Conservation (phyloP, 306 rosid genomes). For the Castanospermum australe region DNA sequence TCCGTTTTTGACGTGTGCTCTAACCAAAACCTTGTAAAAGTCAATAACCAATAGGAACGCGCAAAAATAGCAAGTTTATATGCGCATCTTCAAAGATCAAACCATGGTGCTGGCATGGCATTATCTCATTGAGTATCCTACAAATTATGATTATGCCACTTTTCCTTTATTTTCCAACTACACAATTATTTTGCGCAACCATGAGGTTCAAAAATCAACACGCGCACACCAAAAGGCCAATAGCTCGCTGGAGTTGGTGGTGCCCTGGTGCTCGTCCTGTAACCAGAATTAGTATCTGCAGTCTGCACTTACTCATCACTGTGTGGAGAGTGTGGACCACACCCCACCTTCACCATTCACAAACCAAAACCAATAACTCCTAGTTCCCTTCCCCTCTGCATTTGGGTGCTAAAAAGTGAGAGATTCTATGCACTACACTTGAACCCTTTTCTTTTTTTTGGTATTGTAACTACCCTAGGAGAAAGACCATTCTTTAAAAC, state of each 20-base stretch:
- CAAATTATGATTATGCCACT: conserved; percentile 20
- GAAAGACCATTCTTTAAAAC: background rate
- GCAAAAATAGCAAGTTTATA: too few relatives aligned
- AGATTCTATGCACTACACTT: background rate
- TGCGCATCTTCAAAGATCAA: too few relatives aligned
- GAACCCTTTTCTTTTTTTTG: background rate
- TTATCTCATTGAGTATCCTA: conserved; percentile 18
- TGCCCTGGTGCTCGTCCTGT: conserved; percentile 19
- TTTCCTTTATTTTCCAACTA: conserved; percentile 15
- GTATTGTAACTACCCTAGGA: background rate
- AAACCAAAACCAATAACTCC: background rate
- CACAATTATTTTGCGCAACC: conserved; percentile 30
- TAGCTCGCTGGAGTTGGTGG: background rate
- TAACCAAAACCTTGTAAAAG: too few relatives aligned
- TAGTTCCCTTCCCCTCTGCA: background rate
- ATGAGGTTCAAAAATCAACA: conserved; percentile 29
- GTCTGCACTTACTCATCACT: conserved; percentile 11
- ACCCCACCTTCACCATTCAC: background rate
- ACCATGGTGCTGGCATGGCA: background rate
- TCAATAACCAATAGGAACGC: too few relatives aligned
- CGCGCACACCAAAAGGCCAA: conserved; percentile 5
- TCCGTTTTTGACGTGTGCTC: too few relatives aligned
- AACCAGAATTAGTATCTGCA: conserved; percentile 26
- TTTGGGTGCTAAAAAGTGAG: background rate
- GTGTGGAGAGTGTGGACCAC: conserved; percentile 31